Evolutionary conservation across 495 filamentous ascomycete species (phyloP).

Genomic region (Penicillium flavigenum): DNA sequence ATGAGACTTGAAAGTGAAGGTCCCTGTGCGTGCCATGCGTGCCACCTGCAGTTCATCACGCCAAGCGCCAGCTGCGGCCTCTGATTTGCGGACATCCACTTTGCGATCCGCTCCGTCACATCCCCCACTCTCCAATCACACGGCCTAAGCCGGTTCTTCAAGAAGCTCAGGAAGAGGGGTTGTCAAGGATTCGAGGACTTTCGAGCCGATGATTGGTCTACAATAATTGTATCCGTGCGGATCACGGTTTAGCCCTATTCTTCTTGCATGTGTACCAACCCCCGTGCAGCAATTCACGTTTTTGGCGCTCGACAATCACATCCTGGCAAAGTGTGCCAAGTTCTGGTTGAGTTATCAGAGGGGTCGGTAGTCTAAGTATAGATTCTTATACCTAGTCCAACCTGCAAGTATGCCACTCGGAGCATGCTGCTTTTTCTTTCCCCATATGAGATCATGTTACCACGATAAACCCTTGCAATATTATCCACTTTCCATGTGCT

Average conservation of each 20-base stretch:
- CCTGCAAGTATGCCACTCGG: slow-evolving; percentile 10
- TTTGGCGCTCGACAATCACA: slow-evolving; percentile 22
- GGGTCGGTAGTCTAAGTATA: slow-evolving; percentile 26
- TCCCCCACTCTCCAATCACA: slow-evolving; percentile 27
- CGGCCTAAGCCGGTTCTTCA: slow-evolving; percentile 13
- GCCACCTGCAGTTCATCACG: slow-evolving; percentile 32
- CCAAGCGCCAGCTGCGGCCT: slow-evolving; percentile 16
- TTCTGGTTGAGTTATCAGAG: slow-evolving; percentile 6
- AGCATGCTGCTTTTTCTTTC: slow-evolving; percentile 8
- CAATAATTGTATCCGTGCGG: slow-evolving; percentile 23
- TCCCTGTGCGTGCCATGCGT: slow-evolving; percentile 21
- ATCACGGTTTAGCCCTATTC: slow-evolving; percentile 15
- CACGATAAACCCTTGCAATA: slow-evolving; percentile 10
- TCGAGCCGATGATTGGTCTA: slow-evolving; percentile 17
- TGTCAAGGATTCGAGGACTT: slow-evolving; percentile 2
- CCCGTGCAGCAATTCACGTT: slow-evolving; percentile 17
- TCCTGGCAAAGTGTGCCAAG: slow-evolving; percentile 7
- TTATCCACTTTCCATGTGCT: background rate
- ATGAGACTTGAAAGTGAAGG: slow-evolving; percentile 14
- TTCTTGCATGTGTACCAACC: slow-evolving; percentile 12
- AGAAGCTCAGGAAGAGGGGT: slow-evolving; percentile 20
- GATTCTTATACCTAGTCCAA: slow-evolving; percentile 20
- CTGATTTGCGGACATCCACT: slow-evolving; percentile 25
- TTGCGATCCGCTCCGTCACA: slow-evolving; percentile 29
- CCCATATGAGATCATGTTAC: slow-evolving; percentile 15